Evolutionary conservation across 257 asterid genomes (phyloP).

Genomic region (Solanum gracilifrons): DNA sequence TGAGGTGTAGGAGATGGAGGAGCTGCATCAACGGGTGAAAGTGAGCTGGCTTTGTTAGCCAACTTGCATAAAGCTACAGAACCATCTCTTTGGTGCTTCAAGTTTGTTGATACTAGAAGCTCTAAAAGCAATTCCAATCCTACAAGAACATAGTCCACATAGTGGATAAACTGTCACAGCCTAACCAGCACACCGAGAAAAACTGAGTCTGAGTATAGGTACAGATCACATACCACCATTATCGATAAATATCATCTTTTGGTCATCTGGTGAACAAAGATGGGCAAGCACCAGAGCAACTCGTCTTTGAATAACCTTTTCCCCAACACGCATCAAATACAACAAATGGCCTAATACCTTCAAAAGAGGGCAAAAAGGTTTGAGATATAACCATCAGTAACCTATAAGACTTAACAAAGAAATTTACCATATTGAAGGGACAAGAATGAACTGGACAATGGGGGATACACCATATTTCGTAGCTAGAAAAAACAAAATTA

Average conservation of each 20-base stretch:
- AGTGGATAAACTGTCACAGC: neutral
- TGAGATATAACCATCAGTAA: neutral
- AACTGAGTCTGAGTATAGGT: neutral
- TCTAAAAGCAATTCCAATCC: slow-evolving; percentile 81
- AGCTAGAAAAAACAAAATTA: neutral
- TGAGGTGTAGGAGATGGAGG: slow-evolving; percentile 94
- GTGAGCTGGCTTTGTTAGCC: slow-evolving; percentile 71
- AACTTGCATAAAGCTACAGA: slow-evolving; percentile 74
- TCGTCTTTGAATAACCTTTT: slow-evolving; percentile 59
- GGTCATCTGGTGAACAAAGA: slow-evolving; percentile 89
- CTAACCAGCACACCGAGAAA: neutral
- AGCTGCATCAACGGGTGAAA: slow-evolving; percentile 87
- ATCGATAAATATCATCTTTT: slow-evolving; percentile 65
- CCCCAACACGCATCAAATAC: slow-evolving; percentile 82
- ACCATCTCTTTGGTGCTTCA: slow-evolving; percentile 65
- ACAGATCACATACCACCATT: slow-evolving; percentile 43
- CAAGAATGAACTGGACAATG: neutral
- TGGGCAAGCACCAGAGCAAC: slow-evolving; percentile 92
- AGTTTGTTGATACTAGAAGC: slow-evolving; percentile 59
- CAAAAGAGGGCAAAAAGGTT: neutral
- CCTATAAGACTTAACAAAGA: neutral
- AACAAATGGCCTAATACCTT: slow-evolving; percentile 84
- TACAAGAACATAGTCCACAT: slow-evolving; percentile 9
- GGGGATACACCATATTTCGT: neutral
- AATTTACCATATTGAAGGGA: neutral